Evolutionary conservation across 768 basidiomycete genomes (phyloP).

Genomic region (Tricholoma sp.): DNA sequence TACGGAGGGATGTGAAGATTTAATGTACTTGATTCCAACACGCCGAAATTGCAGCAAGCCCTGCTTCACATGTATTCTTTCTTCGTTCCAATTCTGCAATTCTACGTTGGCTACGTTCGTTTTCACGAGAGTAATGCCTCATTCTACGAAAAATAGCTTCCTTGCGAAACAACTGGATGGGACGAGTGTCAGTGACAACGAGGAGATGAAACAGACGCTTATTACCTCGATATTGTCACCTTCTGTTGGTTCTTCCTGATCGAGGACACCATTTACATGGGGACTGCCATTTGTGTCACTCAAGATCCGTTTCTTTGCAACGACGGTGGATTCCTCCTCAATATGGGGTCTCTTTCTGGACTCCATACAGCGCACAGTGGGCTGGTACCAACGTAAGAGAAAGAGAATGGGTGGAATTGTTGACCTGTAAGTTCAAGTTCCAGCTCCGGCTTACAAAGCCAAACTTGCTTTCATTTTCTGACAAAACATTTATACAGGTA

Average conservation of each 20-base stretch:
- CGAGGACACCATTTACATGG: conserved; percentile 43
- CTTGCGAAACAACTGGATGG: conserved; percentile 69
- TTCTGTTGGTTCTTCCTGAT: conserved; percentile 45
- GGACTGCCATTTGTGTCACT: conserved; percentile 48
- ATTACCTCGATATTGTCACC: conserved; percentile 63
- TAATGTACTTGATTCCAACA: conserved; percentile 71
- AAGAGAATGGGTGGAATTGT: conserved; percentile 9
- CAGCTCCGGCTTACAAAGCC: conserved; percentile 38
- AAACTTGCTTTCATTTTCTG: no score
- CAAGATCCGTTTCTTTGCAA: conserved; percentile 54
- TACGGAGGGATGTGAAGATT: conserved; percentile 1
- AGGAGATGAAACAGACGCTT: conserved; percentile 12
- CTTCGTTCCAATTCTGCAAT: conserved; percentile 63
- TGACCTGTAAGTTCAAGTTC: conserved; percentile 28
- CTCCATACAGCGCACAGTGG: conserved; percentile 36
- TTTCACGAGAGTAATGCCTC: conserved; percentile 75
- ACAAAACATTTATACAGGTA: conserved; percentile 13
- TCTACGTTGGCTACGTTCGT: conserved; percentile 55
- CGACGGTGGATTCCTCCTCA: conserved; percentile 43
- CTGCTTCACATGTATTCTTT: conserved; percentile 62
- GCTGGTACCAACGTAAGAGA: conserved; percentile 8
- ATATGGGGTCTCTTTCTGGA: conserved; percentile 55
- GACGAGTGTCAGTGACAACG: conserved; percentile 12
- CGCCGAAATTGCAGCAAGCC: conserved; percentile 67
- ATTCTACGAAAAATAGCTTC: conserved; percentile 83